Base-by-base conservation (phyloP, 371 early-diverging fungal species). In the Mortierella sp. region DNA sequence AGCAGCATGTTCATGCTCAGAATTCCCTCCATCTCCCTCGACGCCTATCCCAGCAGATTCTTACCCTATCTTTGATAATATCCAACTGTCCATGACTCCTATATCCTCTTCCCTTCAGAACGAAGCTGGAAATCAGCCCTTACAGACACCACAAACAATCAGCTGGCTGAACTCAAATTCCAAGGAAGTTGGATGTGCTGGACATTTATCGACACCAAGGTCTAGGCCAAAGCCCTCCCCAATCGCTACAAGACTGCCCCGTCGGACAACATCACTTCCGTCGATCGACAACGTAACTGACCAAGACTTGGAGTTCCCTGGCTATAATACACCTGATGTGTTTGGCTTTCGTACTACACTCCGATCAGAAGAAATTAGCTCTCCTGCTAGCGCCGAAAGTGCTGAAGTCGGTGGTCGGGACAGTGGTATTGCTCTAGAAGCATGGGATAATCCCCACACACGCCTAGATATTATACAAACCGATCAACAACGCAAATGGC, bases 341-440 rank as follows among this genome's bases (percentile, higher is more conserved):
- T 19, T n/a, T 35, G 57, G 19, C 57, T 29, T 6, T 12, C 17
- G 37, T 35, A n/a, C 59, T 8, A 43, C 23, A 49, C 28, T n/a
- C 23, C 42, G 3, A 43, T 31, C 31, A 31, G 31, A 29, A 5
- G 22, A 15, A 42, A 12, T 23, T 17, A 29, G 5, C 10, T 55
- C 35, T 23, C 51, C 53, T 2, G 26, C 17, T 40, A 49, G 59
- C 23, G 49, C 37, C 26, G 22, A 31, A 22, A 51, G 63, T 17
- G 28, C 45, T 2, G 47, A 63, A 1, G 35, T 45, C 23, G 37
- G 62, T 2, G 66, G 66, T 13, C 66, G 66, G 13, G 72, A 72
- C 34, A 72, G 72, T 49, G 72, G 72, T 15, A 49, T 72, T 31
- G 67, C 72, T 0, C 45, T 72, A 10, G 72, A 72, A 4, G 12